Conservation (phyloP, 257 asterid species). For the Cruciata laevipes region DNA sequence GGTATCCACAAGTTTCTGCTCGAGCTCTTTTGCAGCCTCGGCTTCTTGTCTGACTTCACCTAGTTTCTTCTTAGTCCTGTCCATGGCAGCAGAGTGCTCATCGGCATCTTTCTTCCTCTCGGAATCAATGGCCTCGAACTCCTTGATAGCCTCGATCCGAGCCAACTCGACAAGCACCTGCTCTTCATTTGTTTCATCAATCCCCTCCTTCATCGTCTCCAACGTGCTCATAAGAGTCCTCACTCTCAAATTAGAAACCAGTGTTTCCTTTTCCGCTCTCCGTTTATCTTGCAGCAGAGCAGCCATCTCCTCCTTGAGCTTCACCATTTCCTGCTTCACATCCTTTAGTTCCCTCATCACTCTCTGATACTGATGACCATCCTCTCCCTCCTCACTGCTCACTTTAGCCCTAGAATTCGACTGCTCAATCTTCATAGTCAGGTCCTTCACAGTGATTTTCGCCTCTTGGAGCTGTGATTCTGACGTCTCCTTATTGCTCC, state of each 20-base stretch:
- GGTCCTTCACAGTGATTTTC: slow-evolving; percentile 36
- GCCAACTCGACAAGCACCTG: slow-evolving; percentile 87
- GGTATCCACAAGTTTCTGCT: slow-evolving; percentile 40
- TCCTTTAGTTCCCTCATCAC: slow-evolving; percentile 53
- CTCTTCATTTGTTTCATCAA: slow-evolving; percentile 68
- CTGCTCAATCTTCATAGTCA: slow-evolving; percentile 40
- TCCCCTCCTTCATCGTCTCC: slow-evolving; percentile 39
- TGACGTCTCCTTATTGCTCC: slow-evolving; percentile 33
- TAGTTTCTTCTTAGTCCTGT: slow-evolving; percentile 34
- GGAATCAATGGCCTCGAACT: slow-evolving; percentile 48
- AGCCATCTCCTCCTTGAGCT: slow-evolving; percentile 78
- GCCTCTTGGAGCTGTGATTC: slow-evolving; percentile 50
- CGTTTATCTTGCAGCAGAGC: slow-evolving; percentile 50
- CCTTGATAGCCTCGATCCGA: slow-evolving; percentile 70
- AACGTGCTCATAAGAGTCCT: slow-evolving; percentile 26
- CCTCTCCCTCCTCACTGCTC: slow-evolving; percentile 26
- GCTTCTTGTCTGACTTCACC: slow-evolving; percentile 29
- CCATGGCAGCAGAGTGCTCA: slow-evolving; percentile 34
- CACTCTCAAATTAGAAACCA: slow-evolving; percentile 26
- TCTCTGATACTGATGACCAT: slow-evolving; percentile 25
- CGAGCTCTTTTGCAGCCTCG: slow-evolving; percentile 34
- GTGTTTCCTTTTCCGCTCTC: slow-evolving; percentile 46
- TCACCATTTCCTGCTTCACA: slow-evolving; percentile 51
- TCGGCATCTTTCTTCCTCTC: slow-evolving; percentile 35
- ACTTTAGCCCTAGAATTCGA: slow-evolving; percentile 37